A percentile compares a stretch with the other conserved stretches of the same genome.
phyloP scores from a whole-genome alignment of 176 grass and related monocot genomes.

The Pontederia crassipes region DNA sequence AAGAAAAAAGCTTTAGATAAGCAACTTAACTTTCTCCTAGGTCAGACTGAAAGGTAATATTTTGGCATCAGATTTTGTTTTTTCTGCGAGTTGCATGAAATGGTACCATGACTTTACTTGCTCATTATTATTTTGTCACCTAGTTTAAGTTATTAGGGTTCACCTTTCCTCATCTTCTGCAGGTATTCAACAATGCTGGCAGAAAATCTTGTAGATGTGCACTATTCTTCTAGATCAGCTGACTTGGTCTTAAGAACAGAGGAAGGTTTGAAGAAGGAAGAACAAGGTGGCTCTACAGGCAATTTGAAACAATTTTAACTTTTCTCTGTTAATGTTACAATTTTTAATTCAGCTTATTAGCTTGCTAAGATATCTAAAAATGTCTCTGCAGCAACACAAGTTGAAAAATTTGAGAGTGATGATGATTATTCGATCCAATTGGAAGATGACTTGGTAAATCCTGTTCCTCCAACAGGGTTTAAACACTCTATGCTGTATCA shows the following conservation, averaged over 20 bases:
- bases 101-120: background rate
- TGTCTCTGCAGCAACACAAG: conserved; percentile 13
- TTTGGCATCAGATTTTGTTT: background rate
- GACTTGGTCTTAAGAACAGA: conserved; percentile 23
- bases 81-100: background rate
- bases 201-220: conserved; percentile 79
- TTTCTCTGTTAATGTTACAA: conserved; percentile 7
- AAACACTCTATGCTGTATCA: background rate
- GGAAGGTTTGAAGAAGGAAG: conserved; percentile 33
- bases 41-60: conserved; percentile 89
- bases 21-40: conserved; percentile 96
- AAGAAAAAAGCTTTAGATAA: conserved; percentile 94
- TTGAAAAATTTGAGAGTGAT: conserved; percentile 54
- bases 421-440: conserved; percentile 57
- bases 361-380: background rate
- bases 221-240: conserved; percentile 35
- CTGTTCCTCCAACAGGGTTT: background rate
- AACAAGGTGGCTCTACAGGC: conserved; percentile 23
- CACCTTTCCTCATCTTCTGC: background rate
- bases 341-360: conserved; percentile 3
- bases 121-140: too few species aligned
- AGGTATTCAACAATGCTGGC: conserved; percentile 99
- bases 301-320: conserved; percentile 29
- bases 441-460: conserved; percentile 67
- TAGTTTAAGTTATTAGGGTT: background rate